These are phyloP conservation scores for Lactarius pseudohatsudake DNA, from an alignment of 768 basidiomycete species.

Conservation along the genomic window DNA sequence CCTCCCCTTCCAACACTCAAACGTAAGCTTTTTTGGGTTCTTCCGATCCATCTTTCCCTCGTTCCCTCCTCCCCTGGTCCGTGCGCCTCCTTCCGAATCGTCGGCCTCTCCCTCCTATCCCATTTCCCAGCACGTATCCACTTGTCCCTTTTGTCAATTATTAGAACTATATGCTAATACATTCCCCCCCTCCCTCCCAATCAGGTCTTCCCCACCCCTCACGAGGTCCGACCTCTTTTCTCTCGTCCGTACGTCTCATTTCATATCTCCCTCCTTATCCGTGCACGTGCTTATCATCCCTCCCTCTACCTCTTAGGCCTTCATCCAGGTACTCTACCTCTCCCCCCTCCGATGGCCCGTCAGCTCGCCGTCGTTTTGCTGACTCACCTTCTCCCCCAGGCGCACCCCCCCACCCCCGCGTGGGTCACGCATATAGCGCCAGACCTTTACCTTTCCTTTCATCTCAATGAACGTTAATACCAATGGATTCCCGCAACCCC, in stretches of 20 bases:
- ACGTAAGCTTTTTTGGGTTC: constrained; percentile 30
- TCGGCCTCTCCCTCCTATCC: constrained; percentile 20
- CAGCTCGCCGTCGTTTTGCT: constrained; percentile 8
- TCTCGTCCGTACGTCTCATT: background rate
- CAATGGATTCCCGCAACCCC: constrained; percentile 25
- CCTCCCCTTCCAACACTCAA: constrained; percentile 12
- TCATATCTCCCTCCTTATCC: constrained; percentile 14
- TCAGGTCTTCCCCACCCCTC: constrained; percentile 20
- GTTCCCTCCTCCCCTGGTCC: constrained; percentile 23
- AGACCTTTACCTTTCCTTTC: background rate
- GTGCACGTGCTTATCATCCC: constrained; percentile 23
- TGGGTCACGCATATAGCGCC: constrained; percentile 15
- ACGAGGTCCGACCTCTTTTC: constrained; percentile 12
- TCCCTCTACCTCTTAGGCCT: background rate
- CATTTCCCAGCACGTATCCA: constrained; percentile 11
- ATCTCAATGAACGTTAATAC: constrained; percentile 26
- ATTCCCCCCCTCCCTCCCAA: constrained; percentile 5
- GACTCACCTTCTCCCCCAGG: constrained; percentile 5
- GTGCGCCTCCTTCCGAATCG: constrained; percentile 18
- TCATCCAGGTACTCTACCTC: constrained; percentile 17
- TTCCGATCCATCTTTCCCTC: constrained; percentile 24
- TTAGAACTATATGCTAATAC: constrained; percentile 24
- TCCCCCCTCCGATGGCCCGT: constrained; percentile 12
- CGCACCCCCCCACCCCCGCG: constrained; percentile 8
- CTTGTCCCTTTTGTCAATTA: constrained; percentile 16